phyloP scores from a whole-genome alignment of 345 rosid species.

The Mangifera indica region DNA sequence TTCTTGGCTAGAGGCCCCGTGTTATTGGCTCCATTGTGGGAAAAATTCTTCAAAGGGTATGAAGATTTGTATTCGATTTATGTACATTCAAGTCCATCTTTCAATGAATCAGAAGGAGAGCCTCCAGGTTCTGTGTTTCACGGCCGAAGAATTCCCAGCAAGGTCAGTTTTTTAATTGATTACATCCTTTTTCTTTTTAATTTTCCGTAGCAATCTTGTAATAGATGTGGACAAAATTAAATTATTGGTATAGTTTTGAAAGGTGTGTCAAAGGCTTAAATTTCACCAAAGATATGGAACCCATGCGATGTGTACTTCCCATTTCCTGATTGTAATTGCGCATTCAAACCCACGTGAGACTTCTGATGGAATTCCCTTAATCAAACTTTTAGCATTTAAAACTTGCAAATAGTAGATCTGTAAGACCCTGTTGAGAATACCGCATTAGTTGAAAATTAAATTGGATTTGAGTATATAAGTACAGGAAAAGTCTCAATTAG shows the following conservation, averaged over 20 bases:
- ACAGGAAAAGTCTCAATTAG: too few species aligned
- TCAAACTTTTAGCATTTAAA: not conserved
- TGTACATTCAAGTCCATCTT: conserved; percentile 61
- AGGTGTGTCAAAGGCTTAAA: not conserved
- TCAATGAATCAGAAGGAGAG: conserved; percentile 37
- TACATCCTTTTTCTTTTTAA: not conserved
- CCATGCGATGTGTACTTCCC: not conserved
- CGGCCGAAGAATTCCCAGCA: conserved; percentile 72
- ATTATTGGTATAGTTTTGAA: not conserved
- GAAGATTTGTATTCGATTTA: conserved; percentile 61
- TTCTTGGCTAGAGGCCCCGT: conserved; percentile 74
- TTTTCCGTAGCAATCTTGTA: not conserved
- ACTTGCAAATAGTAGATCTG: too few species aligned
- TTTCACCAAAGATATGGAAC: not conserved
- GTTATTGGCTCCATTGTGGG: conserved; percentile 79
- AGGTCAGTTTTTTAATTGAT: conserved; percentile 44
- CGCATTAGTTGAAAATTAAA: too few species aligned
- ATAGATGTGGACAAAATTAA: not conserved
- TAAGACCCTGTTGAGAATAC: too few species aligned
- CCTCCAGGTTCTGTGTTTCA: conserved; percentile 51
- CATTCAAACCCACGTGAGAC: not conserved
- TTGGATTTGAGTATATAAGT: too few species aligned
- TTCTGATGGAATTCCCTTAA: not conserved
- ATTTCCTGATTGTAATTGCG: too few species aligned
- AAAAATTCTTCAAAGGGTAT: conserved; percentile 68